Evolutionary conservation across 345 rosid genomes (phyloP).

Genomic region (Aurinia saxatilis): DNA sequence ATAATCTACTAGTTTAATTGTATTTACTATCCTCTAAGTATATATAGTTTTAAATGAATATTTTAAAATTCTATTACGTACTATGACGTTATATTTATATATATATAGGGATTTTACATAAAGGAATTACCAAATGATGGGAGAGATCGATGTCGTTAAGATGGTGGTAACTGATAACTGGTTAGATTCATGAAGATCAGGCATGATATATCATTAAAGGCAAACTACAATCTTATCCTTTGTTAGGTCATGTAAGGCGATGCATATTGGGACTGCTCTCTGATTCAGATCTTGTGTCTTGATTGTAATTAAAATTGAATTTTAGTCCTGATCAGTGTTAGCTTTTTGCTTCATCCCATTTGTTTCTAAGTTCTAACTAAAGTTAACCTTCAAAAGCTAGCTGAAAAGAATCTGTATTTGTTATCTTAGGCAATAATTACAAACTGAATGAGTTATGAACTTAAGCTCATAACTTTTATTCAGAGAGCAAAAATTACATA

Average conservation of each 20-base stretch:
- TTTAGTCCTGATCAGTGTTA: neutral
- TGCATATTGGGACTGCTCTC: neutral
- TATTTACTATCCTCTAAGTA: slow-evolving; percentile 16
- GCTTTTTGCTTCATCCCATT: too few species aligned
- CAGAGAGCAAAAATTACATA: too few species aligned
- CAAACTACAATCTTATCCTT: neutral
- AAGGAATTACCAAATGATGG: neutral
- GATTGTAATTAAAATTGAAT: neutral
- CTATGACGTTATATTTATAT: neutral
- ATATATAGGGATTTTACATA: too few species aligned
- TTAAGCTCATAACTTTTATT: too few species aligned
- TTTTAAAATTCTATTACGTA: neutral
- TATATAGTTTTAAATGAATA: slow-evolving; percentile 5
- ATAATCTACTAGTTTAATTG: neutral
- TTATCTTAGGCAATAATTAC: too few species aligned
- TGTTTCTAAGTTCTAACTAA: too few species aligned
- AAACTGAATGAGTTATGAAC: too few species aligned
- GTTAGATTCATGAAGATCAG: neutral
- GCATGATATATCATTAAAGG: neutral
- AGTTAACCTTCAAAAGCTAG: too few species aligned
- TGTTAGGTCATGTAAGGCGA: neutral
- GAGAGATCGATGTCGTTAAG: neutral
- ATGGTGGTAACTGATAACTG: too few species aligned
- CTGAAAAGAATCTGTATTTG: too few species aligned
- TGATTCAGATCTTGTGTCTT: neutral